A percentile compares a stretch with the other conserved stretches of the same genome.
Evolutionary conservation across 208 protist species (phyloP).

Genomic region (Angomonas ambiguus): DNA sequence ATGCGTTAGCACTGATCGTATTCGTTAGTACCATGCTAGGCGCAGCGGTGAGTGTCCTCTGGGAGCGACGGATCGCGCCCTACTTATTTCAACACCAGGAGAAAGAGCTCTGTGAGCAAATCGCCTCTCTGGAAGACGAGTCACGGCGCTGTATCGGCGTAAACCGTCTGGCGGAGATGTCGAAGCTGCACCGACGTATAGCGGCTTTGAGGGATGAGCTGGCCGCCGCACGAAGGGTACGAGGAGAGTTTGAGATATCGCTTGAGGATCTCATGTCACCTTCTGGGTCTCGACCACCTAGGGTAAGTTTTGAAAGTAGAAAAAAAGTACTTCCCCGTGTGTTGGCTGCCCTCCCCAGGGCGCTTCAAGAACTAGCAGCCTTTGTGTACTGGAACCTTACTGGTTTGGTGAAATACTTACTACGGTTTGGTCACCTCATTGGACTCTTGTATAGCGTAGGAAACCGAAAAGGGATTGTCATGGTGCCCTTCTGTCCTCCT

Average conservation of each 20-base stretch:
- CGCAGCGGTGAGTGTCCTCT: slow-evolving; percentile 31
- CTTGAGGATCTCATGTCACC: slow-evolving; percentile 1
- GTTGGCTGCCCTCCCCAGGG: background rate
- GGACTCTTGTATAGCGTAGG: background rate
- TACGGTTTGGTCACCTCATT: slow-evolving; percentile 31
- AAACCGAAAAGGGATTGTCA: background rate
- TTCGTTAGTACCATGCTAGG: slow-evolving; percentile 25
- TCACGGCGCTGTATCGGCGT: background rate
- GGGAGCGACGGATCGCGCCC: slow-evolving; percentile 30
- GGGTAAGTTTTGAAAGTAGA: background rate
- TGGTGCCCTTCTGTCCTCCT: background rate
- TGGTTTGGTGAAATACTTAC: slow-evolving; percentile 24
- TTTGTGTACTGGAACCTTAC: slow-evolving; percentile 23
- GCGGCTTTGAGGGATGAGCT: background rate
- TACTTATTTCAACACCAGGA: slow-evolving; percentile 42
- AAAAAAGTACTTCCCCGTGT: background rate
- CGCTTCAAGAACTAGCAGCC: background rate
- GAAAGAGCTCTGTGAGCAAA: slow-evolving; percentile 13
- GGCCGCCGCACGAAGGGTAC: background rate
- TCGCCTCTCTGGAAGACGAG: background rate
- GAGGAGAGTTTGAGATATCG: background rate
- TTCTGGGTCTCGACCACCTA: background rate
- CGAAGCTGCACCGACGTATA: background rate
- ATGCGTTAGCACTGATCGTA: slow-evolving; percentile 22
- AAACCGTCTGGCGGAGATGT: background rate